A percentile compares a stretch with the other conserved stretches of the same genome.
These are phyloP conservation scores for Pyrenochaeta sp. DNA, from an alignment of 2,329 filamentous ascomycete species.

Conservation along the genomic window DNA sequence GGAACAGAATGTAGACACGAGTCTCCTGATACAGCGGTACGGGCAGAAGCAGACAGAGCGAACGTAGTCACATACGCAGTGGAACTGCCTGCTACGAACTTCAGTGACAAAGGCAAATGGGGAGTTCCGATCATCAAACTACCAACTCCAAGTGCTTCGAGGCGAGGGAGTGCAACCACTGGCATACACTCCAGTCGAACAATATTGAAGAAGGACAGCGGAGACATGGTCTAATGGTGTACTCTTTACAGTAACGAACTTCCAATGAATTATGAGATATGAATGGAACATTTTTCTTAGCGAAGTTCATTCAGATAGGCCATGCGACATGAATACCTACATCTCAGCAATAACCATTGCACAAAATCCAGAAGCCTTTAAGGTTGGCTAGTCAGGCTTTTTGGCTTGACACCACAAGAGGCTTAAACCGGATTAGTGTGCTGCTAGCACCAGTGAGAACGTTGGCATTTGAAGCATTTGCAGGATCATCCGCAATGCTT, in stretches of 20 bases:
- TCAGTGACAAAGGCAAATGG: constrained; percentile 10
- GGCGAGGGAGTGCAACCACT: constrained; percentile 1
- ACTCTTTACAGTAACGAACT: background rate
- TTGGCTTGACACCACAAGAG: too few species aligned
- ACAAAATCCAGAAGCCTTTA: too few species aligned
- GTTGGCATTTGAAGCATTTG: too few species aligned
- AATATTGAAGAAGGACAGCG: background rate
- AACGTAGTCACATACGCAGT: constrained; percentile 10
- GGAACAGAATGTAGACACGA: constrained; percentile 13
- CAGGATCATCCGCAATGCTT: too few species aligned
- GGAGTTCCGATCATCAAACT: constrained; percentile 9
- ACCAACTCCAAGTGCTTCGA: constrained; percentile 1
- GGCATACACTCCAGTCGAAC: background rate
- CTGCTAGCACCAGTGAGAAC: too few species aligned
- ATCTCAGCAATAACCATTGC: too few species aligned
- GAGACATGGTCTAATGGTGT: constrained; percentile 2
- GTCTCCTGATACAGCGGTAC: constrained; percentile 9
- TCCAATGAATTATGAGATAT: background rate
- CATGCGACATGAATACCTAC: too few species aligned
- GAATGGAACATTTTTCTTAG: background rate
- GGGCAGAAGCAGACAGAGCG: constrained; percentile 15
- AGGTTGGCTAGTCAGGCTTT: too few species aligned
- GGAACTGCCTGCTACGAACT: constrained; percentile 19
- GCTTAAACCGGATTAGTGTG: too few species aligned
- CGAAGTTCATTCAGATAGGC: too few species aligned